Conservation (phyloP, 495 filamentous ascomycete species). For the Monascus purpureus region DNA sequence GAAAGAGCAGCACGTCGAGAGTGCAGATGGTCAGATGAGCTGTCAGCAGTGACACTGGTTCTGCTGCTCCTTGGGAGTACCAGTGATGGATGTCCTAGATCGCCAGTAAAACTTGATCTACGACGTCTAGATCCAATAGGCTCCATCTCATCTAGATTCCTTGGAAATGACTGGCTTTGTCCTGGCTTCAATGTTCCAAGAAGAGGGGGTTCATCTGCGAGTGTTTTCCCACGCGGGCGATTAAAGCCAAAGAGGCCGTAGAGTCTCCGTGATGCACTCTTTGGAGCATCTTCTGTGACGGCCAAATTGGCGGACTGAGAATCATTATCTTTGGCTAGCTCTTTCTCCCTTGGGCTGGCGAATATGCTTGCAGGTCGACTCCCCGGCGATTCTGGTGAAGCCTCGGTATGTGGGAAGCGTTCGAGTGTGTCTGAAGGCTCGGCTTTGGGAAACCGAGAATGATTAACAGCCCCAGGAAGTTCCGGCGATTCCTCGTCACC, state of each 20-base stretch:
- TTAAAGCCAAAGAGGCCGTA: conserved; percentile 53
- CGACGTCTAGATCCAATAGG: conserved; percentile 50
- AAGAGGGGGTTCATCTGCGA: conserved; percentile 52
- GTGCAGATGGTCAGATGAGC: conserved; percentile 29
- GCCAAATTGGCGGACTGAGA: conserved; percentile 20
- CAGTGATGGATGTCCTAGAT: conserved; percentile 44
- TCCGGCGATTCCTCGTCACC: conserved; percentile 55
- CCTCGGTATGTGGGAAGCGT: conserved; percentile 37
- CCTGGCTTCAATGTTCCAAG: conserved; percentile 60
- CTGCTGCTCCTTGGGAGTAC: conserved; percentile 37
- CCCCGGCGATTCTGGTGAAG: conserved; percentile 57
- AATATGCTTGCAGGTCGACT: conserved; percentile 49
- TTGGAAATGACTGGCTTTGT: conserved; percentile 75
- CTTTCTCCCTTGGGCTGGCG: conserved; percentile 53
- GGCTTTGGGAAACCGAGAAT: conserved; percentile 24
- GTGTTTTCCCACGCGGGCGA: conserved; percentile 55
- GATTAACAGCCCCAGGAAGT: conserved; percentile 30
- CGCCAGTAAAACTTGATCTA: conserved; percentile 49
- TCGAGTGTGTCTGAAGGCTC: conserved; percentile 21
- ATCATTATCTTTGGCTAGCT: conserved; percentile 28
- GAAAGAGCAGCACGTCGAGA: conserved; percentile 30
- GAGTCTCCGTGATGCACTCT: conserved; percentile 38
- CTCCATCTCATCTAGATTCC: conserved; percentile 51
- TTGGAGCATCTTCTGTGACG: conserved; percentile 27
- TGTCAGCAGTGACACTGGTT: conserved; percentile 24